Evolutionary conservation across 2,329 filamentous ascomycete genomes (phyloP).

Genomic region (Ilyonectria mors-panacis): DNA sequence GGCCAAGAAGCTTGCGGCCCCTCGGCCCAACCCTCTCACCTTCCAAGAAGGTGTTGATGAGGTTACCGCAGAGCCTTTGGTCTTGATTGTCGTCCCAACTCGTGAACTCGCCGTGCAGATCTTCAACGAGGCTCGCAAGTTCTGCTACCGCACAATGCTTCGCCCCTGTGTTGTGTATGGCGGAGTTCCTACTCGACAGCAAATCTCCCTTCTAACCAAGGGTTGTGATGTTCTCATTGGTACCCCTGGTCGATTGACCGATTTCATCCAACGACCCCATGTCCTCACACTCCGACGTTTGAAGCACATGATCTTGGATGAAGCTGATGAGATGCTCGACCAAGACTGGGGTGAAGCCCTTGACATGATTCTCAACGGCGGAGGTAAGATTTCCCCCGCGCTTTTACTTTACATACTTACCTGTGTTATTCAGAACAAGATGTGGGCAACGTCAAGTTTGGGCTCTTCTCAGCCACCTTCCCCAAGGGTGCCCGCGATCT

Average conservation of each 20-base stretch:
- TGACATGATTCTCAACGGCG: slow-evolving; percentile 81
- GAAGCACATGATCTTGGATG: slow-evolving; percentile 88
- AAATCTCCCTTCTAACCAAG: slow-evolving; percentile 80
- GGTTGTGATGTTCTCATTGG: slow-evolving; percentile 93
- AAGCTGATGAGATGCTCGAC: slow-evolving; percentile 93
- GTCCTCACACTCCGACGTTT: slow-evolving; percentile 82
- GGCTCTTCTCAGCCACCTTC: slow-evolving; percentile 97
- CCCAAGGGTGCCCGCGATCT: slow-evolving; percentile 83
- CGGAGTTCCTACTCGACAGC: slow-evolving; percentile 79
- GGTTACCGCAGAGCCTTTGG: slow-evolving; percentile 86
- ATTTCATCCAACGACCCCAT: slow-evolving; percentile 83
- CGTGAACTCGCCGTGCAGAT: slow-evolving; percentile 95
- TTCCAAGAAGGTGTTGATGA: slow-evolving; percentile 65
- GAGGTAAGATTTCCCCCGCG: slow-evolving; percentile 71
- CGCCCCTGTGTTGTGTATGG: slow-evolving; percentile 93
- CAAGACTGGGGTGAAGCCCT: slow-evolving; percentile 85
- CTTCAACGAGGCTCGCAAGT: slow-evolving; percentile 91
- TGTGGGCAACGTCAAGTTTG: slow-evolving; percentile 76
- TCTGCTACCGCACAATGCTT: slow-evolving; percentile 96
- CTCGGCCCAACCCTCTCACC: slow-evolving; percentile 76
- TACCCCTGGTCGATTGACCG: slow-evolving; percentile 87
- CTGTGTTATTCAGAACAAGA: slow-evolving; percentile 75
- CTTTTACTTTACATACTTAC: slow-evolving; percentile 30
- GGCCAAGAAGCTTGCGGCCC: slow-evolving; percentile 86
- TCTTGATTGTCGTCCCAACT: slow-evolving; percentile 87